Evolutionary conservation across 2,329 filamentous ascomycete species (phyloP).

Genomic region (Helicocarpus griseus): DNA sequence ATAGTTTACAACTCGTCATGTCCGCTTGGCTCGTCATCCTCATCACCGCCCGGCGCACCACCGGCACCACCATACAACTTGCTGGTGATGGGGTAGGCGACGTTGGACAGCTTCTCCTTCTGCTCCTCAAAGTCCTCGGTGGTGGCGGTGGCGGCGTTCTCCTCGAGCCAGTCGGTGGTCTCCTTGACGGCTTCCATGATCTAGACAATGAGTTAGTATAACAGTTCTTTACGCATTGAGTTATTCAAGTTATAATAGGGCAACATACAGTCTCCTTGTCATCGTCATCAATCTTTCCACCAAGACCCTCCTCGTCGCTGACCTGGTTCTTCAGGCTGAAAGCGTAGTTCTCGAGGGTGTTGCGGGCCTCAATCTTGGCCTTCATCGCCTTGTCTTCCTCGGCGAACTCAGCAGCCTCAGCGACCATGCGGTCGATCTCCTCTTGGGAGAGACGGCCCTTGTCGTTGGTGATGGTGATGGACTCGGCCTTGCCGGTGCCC

Average conservation of each 20-base stretch:
- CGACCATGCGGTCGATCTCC: constrained; percentile 98
- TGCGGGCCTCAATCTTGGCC: constrained; percentile 92
- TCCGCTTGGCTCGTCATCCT: constrained; percentile 58
- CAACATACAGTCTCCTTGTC: constrained; percentile 85
- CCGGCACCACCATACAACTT: constrained; percentile 78
- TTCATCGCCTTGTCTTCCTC: constrained; percentile 98
- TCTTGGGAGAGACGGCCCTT: constrained; percentile 94
- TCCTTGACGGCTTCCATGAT: constrained; percentile 96
- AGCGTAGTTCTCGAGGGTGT: constrained; percentile 97
- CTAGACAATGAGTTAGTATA: constrained; percentile 30
- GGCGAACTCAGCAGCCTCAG: constrained; percentile 95
- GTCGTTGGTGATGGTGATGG: constrained; percentile 98
- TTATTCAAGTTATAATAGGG: neutral
- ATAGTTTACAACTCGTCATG: constrained; percentile 80
- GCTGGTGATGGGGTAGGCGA: constrained; percentile 97
- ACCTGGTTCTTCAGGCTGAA: constrained; percentile 99
- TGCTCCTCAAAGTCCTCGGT: constrained; percentile 98
- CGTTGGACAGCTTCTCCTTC: constrained; percentile 95
- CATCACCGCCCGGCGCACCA: constrained; percentile 48
- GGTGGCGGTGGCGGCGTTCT: constrained; percentile 76
- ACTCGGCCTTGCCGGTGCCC: constrained; percentile 94
- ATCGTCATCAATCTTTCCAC: constrained; percentile 96
- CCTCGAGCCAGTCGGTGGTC: constrained; percentile 89
- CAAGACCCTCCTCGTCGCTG: constrained; percentile 91
- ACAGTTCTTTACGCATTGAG: constrained; percentile 21